A percentile compares a stretch with the other conserved stretches of the same genome.
Evolutionary conservation across 2,329 filamentous ascomycete genomes (phyloP).

Genomic region (Colletotrichum agaves): DNA sequence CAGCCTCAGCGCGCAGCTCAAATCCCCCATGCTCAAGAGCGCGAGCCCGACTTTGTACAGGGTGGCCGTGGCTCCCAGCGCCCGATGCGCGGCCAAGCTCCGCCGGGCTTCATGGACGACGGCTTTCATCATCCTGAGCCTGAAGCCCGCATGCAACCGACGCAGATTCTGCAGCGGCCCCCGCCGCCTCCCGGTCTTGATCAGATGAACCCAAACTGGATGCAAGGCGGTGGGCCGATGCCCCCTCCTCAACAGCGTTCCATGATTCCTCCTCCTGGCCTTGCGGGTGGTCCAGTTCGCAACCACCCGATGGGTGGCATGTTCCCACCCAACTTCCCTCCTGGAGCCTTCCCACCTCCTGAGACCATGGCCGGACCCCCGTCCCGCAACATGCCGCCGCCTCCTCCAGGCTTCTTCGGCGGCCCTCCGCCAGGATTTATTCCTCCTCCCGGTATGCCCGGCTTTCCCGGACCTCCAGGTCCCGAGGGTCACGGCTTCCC

Average conservation of each 20-base stretch:
- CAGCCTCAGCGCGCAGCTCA: constrained; percentile 63
- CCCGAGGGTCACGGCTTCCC: constrained; percentile 61
- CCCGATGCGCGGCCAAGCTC: constrained; percentile 57
- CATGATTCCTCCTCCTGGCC: constrained; percentile 71
- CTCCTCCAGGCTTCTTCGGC: constrained; percentile 68
- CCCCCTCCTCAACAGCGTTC: constrained; percentile 51
- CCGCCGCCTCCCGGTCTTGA: constrained; percentile 69
- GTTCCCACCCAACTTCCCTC: constrained; percentile 71
- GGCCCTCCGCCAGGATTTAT: constrained; percentile 62
- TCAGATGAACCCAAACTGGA: constrained; percentile 67
- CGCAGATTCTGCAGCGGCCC: constrained; percentile 73
- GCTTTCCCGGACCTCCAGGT: constrained; percentile 63
- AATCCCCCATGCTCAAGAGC: constrained; percentile 58
- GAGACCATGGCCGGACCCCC: constrained; percentile 62
- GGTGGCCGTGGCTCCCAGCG: constrained; percentile 50
- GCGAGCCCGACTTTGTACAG: constrained; percentile 57
- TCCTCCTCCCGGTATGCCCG: constrained; percentile 64
- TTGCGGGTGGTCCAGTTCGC: constrained; percentile 54
- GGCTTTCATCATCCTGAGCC: constrained; percentile 60
- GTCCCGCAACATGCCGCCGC: constrained; percentile 65
- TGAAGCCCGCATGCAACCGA: constrained; percentile 65
- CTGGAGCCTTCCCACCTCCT: constrained; percentile 58
- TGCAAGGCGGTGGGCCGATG: constrained; percentile 57
- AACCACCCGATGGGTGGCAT: constrained; percentile 65
- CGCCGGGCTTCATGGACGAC: constrained; percentile 66